A percentile compares a stretch with the other conserved stretches of the same genome.
phyloP scores from a whole-genome alignment of 306 rosid species.

The Malus sieversii region DNA sequence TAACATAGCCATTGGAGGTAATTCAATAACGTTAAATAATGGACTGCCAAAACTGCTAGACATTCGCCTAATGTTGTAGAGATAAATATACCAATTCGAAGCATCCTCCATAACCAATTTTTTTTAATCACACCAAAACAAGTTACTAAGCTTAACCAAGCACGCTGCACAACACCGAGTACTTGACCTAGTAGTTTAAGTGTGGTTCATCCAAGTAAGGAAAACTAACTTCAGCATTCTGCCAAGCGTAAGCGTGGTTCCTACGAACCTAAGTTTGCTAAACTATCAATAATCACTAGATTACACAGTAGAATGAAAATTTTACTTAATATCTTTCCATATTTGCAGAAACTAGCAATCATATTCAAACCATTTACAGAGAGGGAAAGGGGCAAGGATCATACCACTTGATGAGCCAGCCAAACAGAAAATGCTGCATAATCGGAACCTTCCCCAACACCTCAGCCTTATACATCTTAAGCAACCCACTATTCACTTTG shows the following conservation, averaged over 20 bases:
- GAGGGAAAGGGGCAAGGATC: background rate
- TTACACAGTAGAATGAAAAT: background rate
- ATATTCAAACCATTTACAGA: background rate
- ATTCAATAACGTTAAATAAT: background rate
- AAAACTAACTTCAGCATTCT: background rate
- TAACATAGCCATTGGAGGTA: background rate
- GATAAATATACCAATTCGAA: background rate
- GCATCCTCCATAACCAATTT: background rate
- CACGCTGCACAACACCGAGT: background rate
- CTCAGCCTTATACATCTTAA: constrained; percentile 96
- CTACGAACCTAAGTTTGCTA: background rate
- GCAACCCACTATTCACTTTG: constrained; percentile 84
- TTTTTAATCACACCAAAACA: background rate
- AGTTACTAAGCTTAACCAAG: background rate
- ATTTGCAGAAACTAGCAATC: background rate
- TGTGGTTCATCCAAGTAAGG: background rate
- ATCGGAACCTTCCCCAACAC: constrained; percentile 97
- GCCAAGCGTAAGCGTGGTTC: background rate
- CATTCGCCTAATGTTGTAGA: background rate
- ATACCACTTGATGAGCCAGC: constrained; percentile 83
- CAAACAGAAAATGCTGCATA: constrained; percentile 97
- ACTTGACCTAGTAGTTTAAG: background rate
- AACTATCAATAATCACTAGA: background rate
- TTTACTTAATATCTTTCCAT: background rate
- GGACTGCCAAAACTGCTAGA: background rate